Evolutionary conservation across 1,139 yeast genomes (phyloP), one percentile per base, ranked within the genome.

Genomic region (Debaryomyces udenii): DNA sequence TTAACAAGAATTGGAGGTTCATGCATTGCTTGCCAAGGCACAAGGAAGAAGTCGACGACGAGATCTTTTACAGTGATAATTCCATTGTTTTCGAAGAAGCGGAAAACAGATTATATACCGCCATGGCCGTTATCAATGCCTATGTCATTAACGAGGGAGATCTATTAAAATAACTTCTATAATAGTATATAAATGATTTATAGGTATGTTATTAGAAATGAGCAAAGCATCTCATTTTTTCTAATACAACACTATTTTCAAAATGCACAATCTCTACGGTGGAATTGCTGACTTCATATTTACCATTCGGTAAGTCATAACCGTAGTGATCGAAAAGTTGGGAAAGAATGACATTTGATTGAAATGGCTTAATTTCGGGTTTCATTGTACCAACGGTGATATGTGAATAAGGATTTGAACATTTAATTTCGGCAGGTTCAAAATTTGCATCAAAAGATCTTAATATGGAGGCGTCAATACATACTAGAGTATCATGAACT

Each of bases 11-110:
- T 59, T 89, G 91, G 87, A 87, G 81, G 61, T 93, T 93, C 28
- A 90, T 93, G 97, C 99, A 93, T 62, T 93, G 99, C 66, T 75
- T 93, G 53, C 99, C 99, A 48, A 84, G 99, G 68, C 96, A 93
- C 54, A 77, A 79, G 24, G 97, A 91, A 63, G 99, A 93, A 66
- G 99, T 93, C 33, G 76, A 82, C 31, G 99, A 93, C 62, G 96
- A 86, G 34, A 94, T 93, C 2, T 93, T 93, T 60, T 93, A 91
- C 66, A 75, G 91, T 40, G 81, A 83, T 27, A 78, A 84, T 24
- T 88, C 96, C 1, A 70, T 93, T 42, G 99, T 93, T 6, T 93
- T 93, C 66, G 84, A 83, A 52, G 97, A 93, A 67, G 99, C 96
- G 27, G 99, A 93, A 68, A 93, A 93, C 69, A 79, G 99, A 65